Evolutionary conservation across 2,329 filamentous ascomycete genomes (phyloP).

Genomic region (Alternaria triticina): DNA sequence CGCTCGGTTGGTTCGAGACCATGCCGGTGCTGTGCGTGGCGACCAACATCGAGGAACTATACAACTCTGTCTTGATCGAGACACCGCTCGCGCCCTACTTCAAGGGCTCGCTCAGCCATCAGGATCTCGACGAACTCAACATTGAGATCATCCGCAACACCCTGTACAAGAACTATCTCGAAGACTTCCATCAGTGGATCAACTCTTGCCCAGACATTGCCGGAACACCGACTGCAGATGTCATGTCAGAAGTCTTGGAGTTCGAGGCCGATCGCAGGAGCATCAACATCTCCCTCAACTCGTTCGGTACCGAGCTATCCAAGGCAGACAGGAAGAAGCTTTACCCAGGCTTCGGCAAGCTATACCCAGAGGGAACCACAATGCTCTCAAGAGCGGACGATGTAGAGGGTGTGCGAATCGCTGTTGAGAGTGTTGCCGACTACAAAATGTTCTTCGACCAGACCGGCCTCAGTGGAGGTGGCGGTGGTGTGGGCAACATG

Average conservation of each 20-base stretch:
- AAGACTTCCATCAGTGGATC: slow-evolving; percentile 96
- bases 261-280: slow-evolving; percentile 96
- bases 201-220: slow-evolving; percentile 85
- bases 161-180: slow-evolving; percentile 98
- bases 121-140: slow-evolving; percentile 97
- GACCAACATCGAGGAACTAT: slow-evolving; percentile 97
- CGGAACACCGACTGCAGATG: slow-evolving; percentile 86
- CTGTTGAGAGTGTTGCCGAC: slow-evolving; percentile 89
- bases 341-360: slow-evolving; percentile 87
- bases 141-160: slow-evolving; percentile 99
- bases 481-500: slow-evolving; percentile 82
- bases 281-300: slow-evolving; percentile 99
- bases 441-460: slow-evolving; percentile 97
- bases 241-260: slow-evolving; percentile 95
- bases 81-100: slow-evolving; percentile 96
- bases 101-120: slow-evolving; percentile 93
- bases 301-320: slow-evolving; percentile 92
- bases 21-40: slow-evolving; percentile 98
- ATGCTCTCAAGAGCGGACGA: slow-evolving; percentile 97
- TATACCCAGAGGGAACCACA: slow-evolving; percentile 92
- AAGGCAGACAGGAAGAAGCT: slow-evolving; percentile 96
- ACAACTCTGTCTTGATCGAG: slow-evolving; percentile 97
- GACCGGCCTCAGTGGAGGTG: slow-evolving; percentile 77
- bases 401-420: slow-evolving; percentile 88
- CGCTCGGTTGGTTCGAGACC: slow-evolving; percentile 97